Evolutionary conservation across 305 asterid genomes (phyloP).

Genomic region (Fraxinus platypoda): DNA sequence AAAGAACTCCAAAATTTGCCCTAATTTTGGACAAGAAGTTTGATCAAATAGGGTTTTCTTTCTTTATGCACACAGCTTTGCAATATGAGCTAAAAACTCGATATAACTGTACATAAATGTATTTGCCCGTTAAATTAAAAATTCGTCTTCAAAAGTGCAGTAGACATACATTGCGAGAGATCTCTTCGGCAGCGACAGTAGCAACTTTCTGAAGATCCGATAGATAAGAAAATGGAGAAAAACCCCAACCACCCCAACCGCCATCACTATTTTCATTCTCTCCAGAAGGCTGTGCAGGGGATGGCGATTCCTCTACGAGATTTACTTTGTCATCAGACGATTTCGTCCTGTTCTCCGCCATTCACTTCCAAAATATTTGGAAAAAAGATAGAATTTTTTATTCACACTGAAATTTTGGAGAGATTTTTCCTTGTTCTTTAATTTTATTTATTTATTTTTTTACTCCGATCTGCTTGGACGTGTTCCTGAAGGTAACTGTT

Average conservation of each 20-base stretch:
- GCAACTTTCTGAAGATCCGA: conserved; percentile 57
- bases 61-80: not conserved
- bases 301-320: not conserved
- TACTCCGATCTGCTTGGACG: too few relatives aligned
- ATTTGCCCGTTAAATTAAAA: too few relatives aligned
- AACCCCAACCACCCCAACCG: conserved; percentile 52
- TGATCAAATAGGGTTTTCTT: not conserved
- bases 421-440: too few relatives aligned
- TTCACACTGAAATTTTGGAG: not conserved
- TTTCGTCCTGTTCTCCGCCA: conserved; percentile 31
- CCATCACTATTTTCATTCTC: conserved; percentile 28
- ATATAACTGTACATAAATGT: not conserved
- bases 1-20: not conserved
- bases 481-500: too few relatives aligned
- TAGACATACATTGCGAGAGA: conserved; percentile 47
- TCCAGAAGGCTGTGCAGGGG: not conserved
- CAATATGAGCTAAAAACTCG: not conserved
- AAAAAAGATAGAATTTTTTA: not conserved
- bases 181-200: conserved; percentile 46
- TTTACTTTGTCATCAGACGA: conserved; percentile 28
- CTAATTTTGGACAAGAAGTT: not conserved
- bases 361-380: conserved; percentile 7
- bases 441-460: too few relatives aligned
- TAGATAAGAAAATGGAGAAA: conserved; percentile 41
- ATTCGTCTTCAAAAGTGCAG: not conserved